phyloP scores from a whole-genome alignment of 257 asterid genomes.

The Ocimum tenuiflorum region DNA sequence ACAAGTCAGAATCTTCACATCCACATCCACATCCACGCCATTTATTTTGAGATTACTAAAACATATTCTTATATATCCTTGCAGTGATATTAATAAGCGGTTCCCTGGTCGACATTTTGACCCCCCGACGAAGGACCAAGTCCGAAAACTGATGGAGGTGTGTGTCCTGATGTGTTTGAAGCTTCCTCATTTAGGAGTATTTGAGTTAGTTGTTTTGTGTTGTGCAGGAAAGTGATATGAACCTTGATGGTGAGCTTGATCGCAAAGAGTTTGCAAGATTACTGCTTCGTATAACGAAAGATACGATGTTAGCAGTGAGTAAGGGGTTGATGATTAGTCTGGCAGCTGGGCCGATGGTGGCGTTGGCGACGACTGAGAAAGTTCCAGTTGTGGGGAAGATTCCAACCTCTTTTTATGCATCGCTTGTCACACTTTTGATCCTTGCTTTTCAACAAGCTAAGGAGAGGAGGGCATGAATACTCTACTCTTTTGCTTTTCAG shows the following conservation, averaged over 20 bases:
- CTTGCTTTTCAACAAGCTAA: constrained; percentile 59
- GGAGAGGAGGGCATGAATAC: too few relatives aligned
- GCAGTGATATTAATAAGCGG: constrained; percentile 77
- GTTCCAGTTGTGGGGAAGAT: constrained; percentile 75
- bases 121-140: constrained; percentile 72
- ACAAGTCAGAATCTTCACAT: constrained; percentile 46
- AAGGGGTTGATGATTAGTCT: constrained; percentile 62
- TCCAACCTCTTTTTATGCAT: constrained; percentile 71
- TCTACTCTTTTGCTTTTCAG: too few relatives aligned
- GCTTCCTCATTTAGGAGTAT: too few relatives aligned
- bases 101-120: constrained; percentile 95
- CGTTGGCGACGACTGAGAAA: constrained; percentile 72
- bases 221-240: constrained; percentile 61
- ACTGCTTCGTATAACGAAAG: constrained; percentile 51
- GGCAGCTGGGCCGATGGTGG: constrained; percentile 83
- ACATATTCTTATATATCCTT: constrained; percentile 13
- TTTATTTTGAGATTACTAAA: background rate
- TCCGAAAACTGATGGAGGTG: constrained; percentile 58
- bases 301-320: constrained; percentile 57
- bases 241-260: constrained; percentile 72
- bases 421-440: constrained; percentile 62
- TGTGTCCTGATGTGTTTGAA: too few relatives aligned
- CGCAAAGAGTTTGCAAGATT: constrained; percentile 68
- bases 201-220: background rate
- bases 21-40: background rate